These are phyloP conservation scores for Brassica juncea DNA, from an alignment of 345 rosid genomes.

Conservation along the genomic window DNA sequence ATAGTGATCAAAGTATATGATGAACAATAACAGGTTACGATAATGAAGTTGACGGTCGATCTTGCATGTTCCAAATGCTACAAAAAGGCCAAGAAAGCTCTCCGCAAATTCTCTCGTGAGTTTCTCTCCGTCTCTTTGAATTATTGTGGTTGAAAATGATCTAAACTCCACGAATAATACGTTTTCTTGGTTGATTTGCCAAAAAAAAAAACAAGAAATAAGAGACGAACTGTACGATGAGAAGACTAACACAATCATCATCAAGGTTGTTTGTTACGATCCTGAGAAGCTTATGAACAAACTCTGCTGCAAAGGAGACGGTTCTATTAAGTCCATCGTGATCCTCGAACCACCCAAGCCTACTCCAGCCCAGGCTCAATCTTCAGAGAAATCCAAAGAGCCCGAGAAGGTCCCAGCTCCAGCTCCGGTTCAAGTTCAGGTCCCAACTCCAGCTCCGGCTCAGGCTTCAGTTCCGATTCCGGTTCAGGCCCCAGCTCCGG, in stretches of 20 bases:
- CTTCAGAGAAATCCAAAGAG: slow-evolving; percentile 3
- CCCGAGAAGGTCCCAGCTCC: slow-evolving; percentile 26
- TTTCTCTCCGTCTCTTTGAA: background rate
- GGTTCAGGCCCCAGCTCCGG: background rate
- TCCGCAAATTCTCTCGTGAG: slow-evolving; percentile 72
- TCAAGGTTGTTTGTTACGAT: slow-evolving; percentile 69
- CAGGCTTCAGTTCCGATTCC: background rate
- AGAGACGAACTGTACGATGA: slow-evolving; percentile 61
- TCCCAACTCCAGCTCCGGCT: background rate
- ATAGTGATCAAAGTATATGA: slow-evolving; percentile 22
- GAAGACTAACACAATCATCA: slow-evolving; percentile 60
- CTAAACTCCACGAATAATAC: background rate
- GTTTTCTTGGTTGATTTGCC: background rate
- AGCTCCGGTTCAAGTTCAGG: slow-evolving; percentile 14
- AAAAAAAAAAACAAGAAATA: slow-evolving; percentile 42
- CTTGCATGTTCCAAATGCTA: slow-evolving; percentile 64
- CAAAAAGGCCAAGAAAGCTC: slow-evolving; percentile 64
- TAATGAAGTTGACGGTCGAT: slow-evolving; percentile 65
- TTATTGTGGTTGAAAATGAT: background rate
- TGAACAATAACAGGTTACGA: slow-evolving; percentile 45
- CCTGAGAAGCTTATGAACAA: slow-evolving; percentile 68
- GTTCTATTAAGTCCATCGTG: slow-evolving; percentile 51
- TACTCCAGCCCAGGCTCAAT: slow-evolving; percentile 4
- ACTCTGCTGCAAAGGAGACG: slow-evolving; percentile 54
- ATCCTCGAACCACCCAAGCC: slow-evolving; percentile 43